These are phyloP conservation scores for Cucurbita argyrosperma DNA, from an alignment of 306 rosid genomes.

Conservation along the genomic window DNA sequence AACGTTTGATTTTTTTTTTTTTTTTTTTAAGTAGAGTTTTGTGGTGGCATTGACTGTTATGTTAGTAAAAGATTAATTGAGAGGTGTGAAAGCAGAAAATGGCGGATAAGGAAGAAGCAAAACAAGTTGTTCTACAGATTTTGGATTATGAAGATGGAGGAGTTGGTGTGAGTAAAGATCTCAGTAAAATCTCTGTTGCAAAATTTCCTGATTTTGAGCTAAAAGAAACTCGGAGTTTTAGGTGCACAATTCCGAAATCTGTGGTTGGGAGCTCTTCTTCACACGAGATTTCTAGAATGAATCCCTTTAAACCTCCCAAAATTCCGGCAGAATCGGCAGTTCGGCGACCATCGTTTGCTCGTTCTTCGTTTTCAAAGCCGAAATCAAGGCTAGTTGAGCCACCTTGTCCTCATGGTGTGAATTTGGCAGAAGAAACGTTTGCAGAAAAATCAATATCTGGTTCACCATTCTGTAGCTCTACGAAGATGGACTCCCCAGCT, in stretches of 20 bases:
- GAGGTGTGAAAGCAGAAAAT: slow-evolving; percentile 9
- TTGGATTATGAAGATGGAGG: slow-evolving; percentile 10
- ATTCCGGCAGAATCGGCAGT: slow-evolving; percentile 9
- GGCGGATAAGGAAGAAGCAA: slow-evolving; percentile 26
- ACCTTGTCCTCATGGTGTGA: slow-evolving; percentile 12
- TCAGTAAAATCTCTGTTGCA: slow-evolving; percentile 10
- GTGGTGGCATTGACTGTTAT: background rate
- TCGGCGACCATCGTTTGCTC: slow-evolving; percentile 16
- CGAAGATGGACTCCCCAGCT: slow-evolving; percentile 23
- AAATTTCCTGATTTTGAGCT: slow-evolving; percentile 18
- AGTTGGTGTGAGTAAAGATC: background rate
- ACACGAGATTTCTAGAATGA: slow-evolving; percentile 8
- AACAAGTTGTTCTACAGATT: slow-evolving; percentile 46
- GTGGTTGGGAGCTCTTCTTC: slow-evolving; percentile 11
- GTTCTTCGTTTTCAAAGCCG: slow-evolving; percentile 41
- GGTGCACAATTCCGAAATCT: slow-evolving; percentile 7
- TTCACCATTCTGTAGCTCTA: slow-evolving; percentile 12
- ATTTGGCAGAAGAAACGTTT: slow-evolving; percentile 14
- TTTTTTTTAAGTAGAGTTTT: background rate
- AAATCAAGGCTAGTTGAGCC: slow-evolving; percentile 61
- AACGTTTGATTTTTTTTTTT: too few species aligned
- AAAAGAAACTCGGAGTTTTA: slow-evolving; percentile 15
- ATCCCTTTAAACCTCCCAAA: slow-evolving; percentile 25
- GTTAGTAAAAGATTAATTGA: slow-evolving; percentile 10
- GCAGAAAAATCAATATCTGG: slow-evolving; percentile 1